Percentiles rank a stretch among this genome's conserved stretches.
phyloP scores from a whole-genome alignment of 192 early-diverging fungal species.

The Linnemannia exigua region DNA sequence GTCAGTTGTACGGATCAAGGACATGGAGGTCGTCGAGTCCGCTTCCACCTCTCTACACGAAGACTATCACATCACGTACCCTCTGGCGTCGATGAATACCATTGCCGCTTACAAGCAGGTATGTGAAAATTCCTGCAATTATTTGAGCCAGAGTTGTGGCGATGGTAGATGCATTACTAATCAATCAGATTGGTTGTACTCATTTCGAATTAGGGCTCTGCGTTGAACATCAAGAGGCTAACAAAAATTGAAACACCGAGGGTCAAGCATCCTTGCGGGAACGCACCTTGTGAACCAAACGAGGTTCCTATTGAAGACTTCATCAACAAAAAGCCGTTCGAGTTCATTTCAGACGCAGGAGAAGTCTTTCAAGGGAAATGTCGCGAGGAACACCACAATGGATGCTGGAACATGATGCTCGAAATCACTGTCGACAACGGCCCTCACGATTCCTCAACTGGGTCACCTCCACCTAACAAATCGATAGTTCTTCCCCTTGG shows the following conservation, averaged over 20 bases:
- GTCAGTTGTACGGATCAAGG: constrained; percentile 4
- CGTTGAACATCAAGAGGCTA: neutral
- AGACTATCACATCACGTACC: neutral
- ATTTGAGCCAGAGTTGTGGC: neutral
- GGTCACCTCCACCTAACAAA: neutral
- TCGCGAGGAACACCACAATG: neutral
- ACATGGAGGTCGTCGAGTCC: neutral
- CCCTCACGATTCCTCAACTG: neutral
- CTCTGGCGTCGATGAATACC: neutral
- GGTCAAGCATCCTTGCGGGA: neutral
- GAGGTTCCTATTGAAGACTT: neutral
- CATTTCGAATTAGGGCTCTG: neutral
- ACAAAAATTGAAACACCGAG: neutral
- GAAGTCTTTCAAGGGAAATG: neutral
- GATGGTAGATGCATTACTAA: no score
- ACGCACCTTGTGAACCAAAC: neutral
- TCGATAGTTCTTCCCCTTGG: neutral
- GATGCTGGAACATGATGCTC: neutral
- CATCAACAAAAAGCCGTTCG: neutral
- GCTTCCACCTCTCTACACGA: neutral
- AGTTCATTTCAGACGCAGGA: neutral
- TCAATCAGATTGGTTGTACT: neutral
- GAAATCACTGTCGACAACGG: neutral
- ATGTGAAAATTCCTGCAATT: neutral
- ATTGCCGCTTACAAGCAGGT: constrained; percentile 1